phyloP scores from a whole-genome alignment of 75 land plant genomes.

The Cunninghamia lanceolata region DNA sequence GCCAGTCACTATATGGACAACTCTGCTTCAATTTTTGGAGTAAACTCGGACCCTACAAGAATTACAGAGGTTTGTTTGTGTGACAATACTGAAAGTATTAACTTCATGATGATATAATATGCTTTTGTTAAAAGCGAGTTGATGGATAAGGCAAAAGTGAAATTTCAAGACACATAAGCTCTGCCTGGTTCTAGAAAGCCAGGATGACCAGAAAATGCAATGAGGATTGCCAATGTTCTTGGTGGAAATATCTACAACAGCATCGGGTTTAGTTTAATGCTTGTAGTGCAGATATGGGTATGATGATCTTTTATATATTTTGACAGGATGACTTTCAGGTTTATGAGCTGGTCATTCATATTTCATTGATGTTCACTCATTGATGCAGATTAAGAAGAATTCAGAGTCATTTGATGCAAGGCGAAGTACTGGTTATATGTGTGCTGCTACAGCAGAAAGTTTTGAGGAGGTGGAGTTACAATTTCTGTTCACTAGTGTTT shows the following conservation, averaged over 20 bases:
- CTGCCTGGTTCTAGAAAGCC: neutral
- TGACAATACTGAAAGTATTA: slow-evolving; percentile 1
- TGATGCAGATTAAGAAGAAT: slow-evolving; percentile 61
- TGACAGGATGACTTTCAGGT: neutral
- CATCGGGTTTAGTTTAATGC: neutral
- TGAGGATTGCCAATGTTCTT: neutral
- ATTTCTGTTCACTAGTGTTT: neutral
- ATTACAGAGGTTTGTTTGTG: slow-evolving; percentile 56
- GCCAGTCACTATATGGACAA: slow-evolving; percentile 89
- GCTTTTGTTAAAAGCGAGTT: neutral
- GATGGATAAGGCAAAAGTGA: neutral
- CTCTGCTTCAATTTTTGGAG: slow-evolving; percentile 81
- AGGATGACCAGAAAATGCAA: neutral
- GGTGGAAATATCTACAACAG: neutral
- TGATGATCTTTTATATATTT: neutral
- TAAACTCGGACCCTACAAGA: slow-evolving; percentile 92
- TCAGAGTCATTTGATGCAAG: slow-evolving; percentile 83
- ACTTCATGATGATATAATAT: slow-evolving; percentile 10
- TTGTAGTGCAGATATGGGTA: neutral
- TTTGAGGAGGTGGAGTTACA: slow-evolving; percentile 68
- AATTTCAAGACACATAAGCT: neutral
- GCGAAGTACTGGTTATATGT: slow-evolving; percentile 88
- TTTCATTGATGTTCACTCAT: neutral
- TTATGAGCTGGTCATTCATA: neutral
- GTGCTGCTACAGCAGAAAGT: slow-evolving; percentile 79